Evolutionary conservation across 805 yeast species (phyloP), one percentile per base, ranked within the genome.

Genomic region (Starmerella gropengiesseri): DNA sequence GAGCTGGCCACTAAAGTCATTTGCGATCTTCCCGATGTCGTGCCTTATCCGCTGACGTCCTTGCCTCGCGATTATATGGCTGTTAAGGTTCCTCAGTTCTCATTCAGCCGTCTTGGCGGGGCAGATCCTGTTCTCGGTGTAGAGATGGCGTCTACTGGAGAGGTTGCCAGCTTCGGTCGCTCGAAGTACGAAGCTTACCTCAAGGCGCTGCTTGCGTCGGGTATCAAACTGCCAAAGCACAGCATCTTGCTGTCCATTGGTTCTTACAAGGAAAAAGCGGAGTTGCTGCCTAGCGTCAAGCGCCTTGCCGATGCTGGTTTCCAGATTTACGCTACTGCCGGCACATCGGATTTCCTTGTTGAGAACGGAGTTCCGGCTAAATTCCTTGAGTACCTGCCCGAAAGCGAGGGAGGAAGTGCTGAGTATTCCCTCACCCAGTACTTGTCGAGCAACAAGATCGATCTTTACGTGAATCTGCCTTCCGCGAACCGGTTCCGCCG

Each of bases 81-180:
- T 48, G 77, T 86, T 49, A 89, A 89, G 70, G 96, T 87, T 46
- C 97, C 97, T 11, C 97, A 89, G 66, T 89, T 89, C 67, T 87
- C 96, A 6, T 89, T 91, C 78, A 81, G 96, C 23, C 78, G 97
- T 64, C 73, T 89, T 54, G 83, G 95, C 37, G 97, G 97, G 55
- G 97, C 97, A 43, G 97, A 89, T 63, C 97, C 97, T 41, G 86
- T 89, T 48, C 71, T 89, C 53, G 97, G 97, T 68, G 97, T 89
- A 52, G 97, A 89, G 68, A 89, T 89, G 97, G 95, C 97, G 16
- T 89, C 96, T 23, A 89, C 97, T 49, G 97, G 97, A 73, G 97
- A 86, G 65, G 96, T 87, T 59, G 99, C 99, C 38, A 76, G 93
- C 50, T 89, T 91, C 60, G 99, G 98, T 58, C 85, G 74, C 59